Evolutionary conservation across 306 rosid species (phyloP).

Genomic region (Geum urbanum): DNA sequence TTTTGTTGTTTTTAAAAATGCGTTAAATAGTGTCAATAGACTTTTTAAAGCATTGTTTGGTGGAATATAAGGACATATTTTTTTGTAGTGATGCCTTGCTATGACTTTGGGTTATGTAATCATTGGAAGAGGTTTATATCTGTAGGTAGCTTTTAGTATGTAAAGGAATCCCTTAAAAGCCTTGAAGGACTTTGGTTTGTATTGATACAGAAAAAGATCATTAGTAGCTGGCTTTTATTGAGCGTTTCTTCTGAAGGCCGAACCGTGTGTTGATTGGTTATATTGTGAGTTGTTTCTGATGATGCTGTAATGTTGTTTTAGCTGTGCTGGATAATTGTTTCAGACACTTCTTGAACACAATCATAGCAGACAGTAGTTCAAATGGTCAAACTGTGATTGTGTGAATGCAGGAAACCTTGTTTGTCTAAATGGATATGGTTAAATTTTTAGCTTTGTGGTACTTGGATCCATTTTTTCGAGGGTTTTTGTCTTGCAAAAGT

Average conservation of each 20-base stretch:
- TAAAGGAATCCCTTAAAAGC: not conserved
- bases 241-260: too few species aligned
- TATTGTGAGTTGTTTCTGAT: too few species aligned
- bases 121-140: not conserved
- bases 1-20: too few species aligned
- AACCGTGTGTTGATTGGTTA: not conserved
- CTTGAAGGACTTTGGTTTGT: not conserved
- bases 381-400: not conserved
- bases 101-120: not conserved
- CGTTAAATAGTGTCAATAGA: too few species aligned
- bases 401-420: not conserved
- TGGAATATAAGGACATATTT: not conserved
- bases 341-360: not conserved
- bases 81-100: not conserved
- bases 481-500: not conserved
- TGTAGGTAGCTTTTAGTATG: not conserved
- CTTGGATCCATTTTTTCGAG: not conserved
- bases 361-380: not conserved
- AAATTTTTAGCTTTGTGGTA: not conserved
- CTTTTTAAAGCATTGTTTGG: not conserved
- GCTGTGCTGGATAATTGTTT: not conserved
- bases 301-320: too few species aligned
- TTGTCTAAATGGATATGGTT: not conserved
- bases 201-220: not conserved
- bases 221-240: too few species aligned